Conservation (phyloP, 805 yeast genomes). For the Yarrowia osloensis region DNA sequence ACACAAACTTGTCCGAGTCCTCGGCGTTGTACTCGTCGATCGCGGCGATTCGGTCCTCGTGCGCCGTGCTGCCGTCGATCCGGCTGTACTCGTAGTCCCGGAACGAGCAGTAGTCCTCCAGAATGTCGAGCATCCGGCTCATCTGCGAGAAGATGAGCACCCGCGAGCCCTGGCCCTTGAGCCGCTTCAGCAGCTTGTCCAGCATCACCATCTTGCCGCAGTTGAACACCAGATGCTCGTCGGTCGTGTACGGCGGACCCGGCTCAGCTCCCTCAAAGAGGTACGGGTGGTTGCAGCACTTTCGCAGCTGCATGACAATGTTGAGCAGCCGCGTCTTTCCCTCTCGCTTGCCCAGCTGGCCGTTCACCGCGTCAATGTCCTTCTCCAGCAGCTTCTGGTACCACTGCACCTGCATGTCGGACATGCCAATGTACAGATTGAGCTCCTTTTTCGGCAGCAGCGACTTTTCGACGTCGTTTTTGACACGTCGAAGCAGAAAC, state of each 20-base stretch:
- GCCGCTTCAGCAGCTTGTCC: constrained; percentile 75
- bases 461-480: constrained; percentile 90
- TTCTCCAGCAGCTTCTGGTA: constrained; percentile 84
- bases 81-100: constrained; percentile 85
- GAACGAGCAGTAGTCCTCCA: constrained; percentile 88
- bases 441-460: constrained; percentile 87
- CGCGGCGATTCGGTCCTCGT: constrained; percentile 88
- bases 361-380: constrained; percentile 95
- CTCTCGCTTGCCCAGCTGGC: constrained; percentile 91
- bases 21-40: constrained; percentile 90
- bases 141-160: constrained; percentile 91
- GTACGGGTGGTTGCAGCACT: constrained; percentile 97
- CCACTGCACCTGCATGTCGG: constrained; percentile 93
- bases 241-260: constrained; percentile 96
- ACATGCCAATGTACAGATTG: constrained; percentile 90
- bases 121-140: constrained; percentile 84
- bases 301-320: constrained; percentile 94
- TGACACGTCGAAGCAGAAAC: constrained; percentile 82
- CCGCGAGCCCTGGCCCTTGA: constrained; percentile 77
- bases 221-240: constrained; percentile 87
- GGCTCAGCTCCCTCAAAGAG: constrained; percentile 99
- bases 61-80: constrained; percentile 91
- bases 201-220: constrained; percentile 88
- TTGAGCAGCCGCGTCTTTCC: constrained; percentile 82
- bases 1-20: constrained; percentile 77